Percentiles rank a stretch among this genome's conserved stretches.
These are phyloP conservation scores for Gymnopus androsaceus DNA, from an alignment of 1,284 basidiomycete species.

Conservation along the genomic window DNA sequence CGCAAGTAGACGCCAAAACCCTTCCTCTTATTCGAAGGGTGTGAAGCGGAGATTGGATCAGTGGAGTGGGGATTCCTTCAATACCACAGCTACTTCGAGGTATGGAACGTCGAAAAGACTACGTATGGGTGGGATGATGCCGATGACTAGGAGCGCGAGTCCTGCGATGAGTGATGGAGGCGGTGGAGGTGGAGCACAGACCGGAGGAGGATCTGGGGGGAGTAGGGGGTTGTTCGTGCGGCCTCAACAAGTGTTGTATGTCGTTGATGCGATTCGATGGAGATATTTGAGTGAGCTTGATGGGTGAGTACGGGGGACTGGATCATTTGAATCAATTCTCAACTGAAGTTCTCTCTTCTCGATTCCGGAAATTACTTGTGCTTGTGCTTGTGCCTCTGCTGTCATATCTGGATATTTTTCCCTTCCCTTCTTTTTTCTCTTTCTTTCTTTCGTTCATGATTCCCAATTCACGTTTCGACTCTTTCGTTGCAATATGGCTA, in stretches of 20 bases:
- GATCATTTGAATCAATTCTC: too few species aligned
- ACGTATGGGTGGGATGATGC: slow-evolving; percentile 46
- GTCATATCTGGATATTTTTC: too few species aligned
- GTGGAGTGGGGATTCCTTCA: slow-evolving; percentile 64
- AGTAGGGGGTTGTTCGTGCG: slow-evolving; percentile 76
- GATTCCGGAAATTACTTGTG: too few species aligned
- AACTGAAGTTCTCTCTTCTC: too few species aligned
- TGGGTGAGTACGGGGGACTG: too few species aligned
- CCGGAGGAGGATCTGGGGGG: too few species aligned
- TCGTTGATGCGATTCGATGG: slow-evolving; percentile 62
- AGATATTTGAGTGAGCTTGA: slow-evolving; percentile 43
- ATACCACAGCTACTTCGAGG: slow-evolving; percentile 44
- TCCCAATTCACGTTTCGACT: too few species aligned
- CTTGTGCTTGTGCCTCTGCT: too few species aligned
- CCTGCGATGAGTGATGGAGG: slow-evolving; percentile 65
- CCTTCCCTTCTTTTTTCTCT: too few species aligned
- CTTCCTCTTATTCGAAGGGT: slow-evolving; percentile 39
- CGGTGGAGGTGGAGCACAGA: slow-evolving; percentile 19
- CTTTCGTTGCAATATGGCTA: too few species aligned
- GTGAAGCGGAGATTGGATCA: slow-evolving; percentile 46
- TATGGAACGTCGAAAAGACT: slow-evolving; percentile 48
- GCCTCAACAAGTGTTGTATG: slow-evolving; percentile 80
- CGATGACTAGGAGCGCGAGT: slow-evolving; percentile 70
- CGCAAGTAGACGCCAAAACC: slow-evolving; percentile 34
- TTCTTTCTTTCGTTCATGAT: too few species aligned